A percentile compares a stretch with the other conserved stretches of the same genome.
Evolutionary conservation across 768 basidiomycete species (phyloP).

Genomic region (Mrakia blollopis): DNA sequence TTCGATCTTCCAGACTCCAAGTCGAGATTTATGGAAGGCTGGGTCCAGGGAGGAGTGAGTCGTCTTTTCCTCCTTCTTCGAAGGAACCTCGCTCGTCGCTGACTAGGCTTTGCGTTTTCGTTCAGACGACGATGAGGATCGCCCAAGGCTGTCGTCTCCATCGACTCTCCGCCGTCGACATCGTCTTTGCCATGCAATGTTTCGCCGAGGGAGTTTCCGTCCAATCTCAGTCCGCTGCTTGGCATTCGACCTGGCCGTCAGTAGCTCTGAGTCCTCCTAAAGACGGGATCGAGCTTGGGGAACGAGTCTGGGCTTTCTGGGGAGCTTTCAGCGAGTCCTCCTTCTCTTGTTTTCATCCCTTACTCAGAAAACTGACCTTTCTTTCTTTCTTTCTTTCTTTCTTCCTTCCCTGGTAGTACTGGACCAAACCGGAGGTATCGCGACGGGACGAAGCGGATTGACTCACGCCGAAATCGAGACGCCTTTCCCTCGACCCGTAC

Average conservation of each 20-base stretch:
- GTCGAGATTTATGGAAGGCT: not conserved
- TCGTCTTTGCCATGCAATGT: not conserved
- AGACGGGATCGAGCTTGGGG: constrained; percentile 9
- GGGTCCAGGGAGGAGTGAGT: constrained; percentile 2
- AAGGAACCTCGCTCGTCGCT: not conserved
- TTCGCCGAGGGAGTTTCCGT: not conserved
- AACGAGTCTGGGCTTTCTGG: not conserved
- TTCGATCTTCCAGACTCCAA: not conserved
- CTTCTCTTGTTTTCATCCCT: not conserved
- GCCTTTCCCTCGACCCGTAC: not conserved
- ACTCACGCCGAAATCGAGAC: not conserved
- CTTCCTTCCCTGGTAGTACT: not conserved
- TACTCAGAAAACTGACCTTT: not conserved
- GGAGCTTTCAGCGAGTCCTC: not conserved
- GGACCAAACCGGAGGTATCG: not conserved
- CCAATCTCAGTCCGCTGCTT: not conserved
- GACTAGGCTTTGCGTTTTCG: not conserved
- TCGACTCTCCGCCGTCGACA: not conserved
- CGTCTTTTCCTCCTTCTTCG: too few species aligned
- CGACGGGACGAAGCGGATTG: not conserved
- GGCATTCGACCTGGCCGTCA: not conserved
- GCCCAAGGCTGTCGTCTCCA: not conserved
- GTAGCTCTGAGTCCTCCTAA: not conserved
- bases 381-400: not conserved
- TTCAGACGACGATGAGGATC: not conserved